Conservation (phyloP, 2,329 filamentous ascomycete species). For the Emergomyces pasteurianus region DNA sequence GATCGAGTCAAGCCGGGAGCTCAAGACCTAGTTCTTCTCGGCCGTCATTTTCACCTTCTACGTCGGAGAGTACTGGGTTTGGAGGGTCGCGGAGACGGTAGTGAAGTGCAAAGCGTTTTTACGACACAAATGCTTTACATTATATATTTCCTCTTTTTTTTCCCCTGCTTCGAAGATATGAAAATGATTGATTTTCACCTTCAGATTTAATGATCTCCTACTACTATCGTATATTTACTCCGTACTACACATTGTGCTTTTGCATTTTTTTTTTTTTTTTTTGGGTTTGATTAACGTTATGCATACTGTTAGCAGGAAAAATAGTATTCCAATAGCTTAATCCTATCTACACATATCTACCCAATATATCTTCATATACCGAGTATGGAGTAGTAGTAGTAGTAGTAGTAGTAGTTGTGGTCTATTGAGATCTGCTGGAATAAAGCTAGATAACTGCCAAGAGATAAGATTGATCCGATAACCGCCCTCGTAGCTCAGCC, state of each 20-base stretch:
- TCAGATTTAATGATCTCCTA: background rate
- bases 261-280: too few relatives aligned
- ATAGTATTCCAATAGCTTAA: background rate
- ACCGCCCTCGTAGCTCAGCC: too few relatives aligned
- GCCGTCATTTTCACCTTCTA: background rate
- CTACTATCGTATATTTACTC: too few relatives aligned
- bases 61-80: slow-evolving; percentile 2
- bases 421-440: too few relatives aligned
- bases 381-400: too few relatives aligned
- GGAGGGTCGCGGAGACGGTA: background rate
- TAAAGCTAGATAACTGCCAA: slow-evolving; percentile 1
- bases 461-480: slow-evolving; percentile 15
- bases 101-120: background rate
- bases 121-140: too few relatives aligned
- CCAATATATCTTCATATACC: too few relatives aligned
- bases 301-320: background rate
- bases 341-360: too few relatives aligned
- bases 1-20: background rate
- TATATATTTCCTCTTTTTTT: too few relatives aligned
- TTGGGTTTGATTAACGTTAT: too few relatives aligned
- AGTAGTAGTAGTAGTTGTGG: too few relatives aligned
- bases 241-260: too few relatives aligned
- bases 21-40: background rate
- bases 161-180: background rate
- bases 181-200: background rate